phyloP scores from a whole-genome alignment of 2,329 filamentous ascomycete species.

The Lecanoromycetidae sp. region DNA sequence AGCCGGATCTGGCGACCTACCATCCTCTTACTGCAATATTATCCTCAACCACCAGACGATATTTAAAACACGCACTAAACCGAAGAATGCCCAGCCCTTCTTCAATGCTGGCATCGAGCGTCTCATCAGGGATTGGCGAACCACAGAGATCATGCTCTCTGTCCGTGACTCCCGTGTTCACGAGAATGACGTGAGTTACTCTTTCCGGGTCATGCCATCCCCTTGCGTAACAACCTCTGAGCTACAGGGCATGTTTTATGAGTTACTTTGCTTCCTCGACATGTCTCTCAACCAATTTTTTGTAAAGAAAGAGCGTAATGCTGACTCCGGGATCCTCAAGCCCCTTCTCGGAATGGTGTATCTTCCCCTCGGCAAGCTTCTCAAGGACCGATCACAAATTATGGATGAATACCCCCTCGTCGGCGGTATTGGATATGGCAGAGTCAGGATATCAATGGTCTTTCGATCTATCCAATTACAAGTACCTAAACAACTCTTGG shows the following conservation, averaged over 20 bases:
- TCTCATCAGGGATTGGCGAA: conserved; percentile 56
- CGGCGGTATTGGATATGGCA: conserved; percentile 61
- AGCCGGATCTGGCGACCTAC: conserved; percentile 51
- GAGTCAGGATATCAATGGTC: conserved; percentile 57
- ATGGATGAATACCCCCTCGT: conserved; percentile 55
- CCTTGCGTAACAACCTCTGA: no score
- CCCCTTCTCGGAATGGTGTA: conserved; percentile 61
- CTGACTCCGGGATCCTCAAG: no score
- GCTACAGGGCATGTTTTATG: no score
- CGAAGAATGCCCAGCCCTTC: conserved; percentile 65
- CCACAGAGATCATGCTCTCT: conserved; percentile 53
- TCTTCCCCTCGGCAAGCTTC: conserved; percentile 50
- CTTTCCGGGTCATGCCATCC: no score
- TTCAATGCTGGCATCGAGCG: conserved; percentile 67
- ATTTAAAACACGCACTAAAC: conserved; percentile 62
- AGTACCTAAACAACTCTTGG: conserved; percentile 45
- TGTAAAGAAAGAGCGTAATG: no score
- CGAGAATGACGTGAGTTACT: conserved; percentile 57
- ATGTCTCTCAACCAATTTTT: no score
- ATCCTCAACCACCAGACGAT: conserved; percentile 60
- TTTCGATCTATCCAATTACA: conserved; percentile 58
- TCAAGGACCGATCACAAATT: conserved; percentile 51
- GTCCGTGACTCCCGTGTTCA: conserved; percentile 57
- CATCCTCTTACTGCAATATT: conserved; percentile 59
- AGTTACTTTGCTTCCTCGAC: no score